Evolutionary conservation across 1,284 basidiomycete genomes (phyloP).

Genomic region (Peniophora sp.): DNA sequence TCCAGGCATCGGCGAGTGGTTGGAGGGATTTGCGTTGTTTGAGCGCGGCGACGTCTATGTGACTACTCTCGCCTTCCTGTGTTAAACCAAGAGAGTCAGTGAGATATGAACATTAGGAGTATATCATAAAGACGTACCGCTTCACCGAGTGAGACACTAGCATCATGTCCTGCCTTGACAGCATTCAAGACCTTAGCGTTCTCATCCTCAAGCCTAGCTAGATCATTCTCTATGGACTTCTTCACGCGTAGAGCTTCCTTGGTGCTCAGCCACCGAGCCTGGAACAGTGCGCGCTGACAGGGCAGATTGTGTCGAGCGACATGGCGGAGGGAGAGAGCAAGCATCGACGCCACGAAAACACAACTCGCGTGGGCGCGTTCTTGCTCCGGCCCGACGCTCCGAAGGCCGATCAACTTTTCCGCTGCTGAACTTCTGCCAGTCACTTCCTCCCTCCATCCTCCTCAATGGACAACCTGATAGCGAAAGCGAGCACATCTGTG

Average conservation of each 20-base stretch:
- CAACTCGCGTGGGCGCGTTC: background rate
- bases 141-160: background rate
- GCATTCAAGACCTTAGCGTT: conserved; percentile 1
- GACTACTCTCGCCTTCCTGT: background rate
- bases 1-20: conserved; percentile 4
- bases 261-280: background rate
- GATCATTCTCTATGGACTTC: background rate
- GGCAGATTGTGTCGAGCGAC: background rate
- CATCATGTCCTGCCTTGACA: background rate
- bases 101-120: too few species aligned
- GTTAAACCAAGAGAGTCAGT: too few species aligned
- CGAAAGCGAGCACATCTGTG: conserved; percentile 35
- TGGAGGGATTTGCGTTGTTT: background rate
- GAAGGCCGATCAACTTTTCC: too few species aligned
- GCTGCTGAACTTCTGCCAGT: background rate
- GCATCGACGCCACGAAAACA: background rate
- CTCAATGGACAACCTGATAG: background rate
- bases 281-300: background rate
- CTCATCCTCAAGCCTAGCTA: background rate
- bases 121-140: background rate
- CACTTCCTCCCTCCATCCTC: conserved; percentile 25
- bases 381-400: too few species aligned
- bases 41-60: background rate
- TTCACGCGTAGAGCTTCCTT: background rate
- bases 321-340: background rate